Conservation (phyloP, 176 grass and related monocot genomes). For the Saccharum spontaneum region DNA sequence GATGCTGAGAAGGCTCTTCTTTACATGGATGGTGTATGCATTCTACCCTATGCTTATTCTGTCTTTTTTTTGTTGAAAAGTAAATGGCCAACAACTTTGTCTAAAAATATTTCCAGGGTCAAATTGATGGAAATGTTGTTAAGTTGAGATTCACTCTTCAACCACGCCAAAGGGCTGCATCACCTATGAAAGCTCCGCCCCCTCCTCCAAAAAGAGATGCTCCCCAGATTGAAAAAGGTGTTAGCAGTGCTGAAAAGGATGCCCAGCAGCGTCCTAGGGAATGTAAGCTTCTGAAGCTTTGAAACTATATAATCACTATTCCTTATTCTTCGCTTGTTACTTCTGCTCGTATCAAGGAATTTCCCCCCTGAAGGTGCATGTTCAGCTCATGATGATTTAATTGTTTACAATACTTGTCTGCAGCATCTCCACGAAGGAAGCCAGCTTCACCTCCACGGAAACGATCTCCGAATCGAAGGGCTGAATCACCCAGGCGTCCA, state of each 20-base stretch:
- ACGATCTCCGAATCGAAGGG: constrained; percentile 61
- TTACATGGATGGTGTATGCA: constrained; percentile 96
- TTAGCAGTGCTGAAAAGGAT: constrained; percentile 70
- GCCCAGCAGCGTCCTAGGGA: constrained; percentile 51
- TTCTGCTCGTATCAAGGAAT: constrained; percentile 21
- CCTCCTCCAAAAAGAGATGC: constrained; percentile 73
- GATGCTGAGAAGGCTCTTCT: constrained; percentile 99
- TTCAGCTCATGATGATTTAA: neutral
- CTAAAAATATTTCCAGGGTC: constrained; percentile 51
- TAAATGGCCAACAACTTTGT: neutral
- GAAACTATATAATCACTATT: constrained; percentile 1
- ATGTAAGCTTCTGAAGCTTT: constrained; percentile 56
- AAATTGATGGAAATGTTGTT: constrained; percentile 99
- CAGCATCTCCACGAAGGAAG: constrained; percentile 80
- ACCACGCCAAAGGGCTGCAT: constrained; percentile 74
- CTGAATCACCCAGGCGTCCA: constrained; percentile 54
- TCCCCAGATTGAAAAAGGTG: constrained; percentile 76
- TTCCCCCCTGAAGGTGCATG: neutral
- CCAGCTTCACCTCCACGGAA: constrained; percentile 61
- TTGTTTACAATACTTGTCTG: constrained; percentile 17
- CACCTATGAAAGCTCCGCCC: constrained; percentile 59
- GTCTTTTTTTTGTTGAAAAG: neutral
- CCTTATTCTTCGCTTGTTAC: neutral
- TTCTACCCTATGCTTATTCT: constrained; percentile 12
- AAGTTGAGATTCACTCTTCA: constrained; percentile 80